These are phyloP conservation scores for Saccharomyces hybrid DNA, from an alignment of 1,139 yeast genomes.

Conservation along the genomic window DNA sequence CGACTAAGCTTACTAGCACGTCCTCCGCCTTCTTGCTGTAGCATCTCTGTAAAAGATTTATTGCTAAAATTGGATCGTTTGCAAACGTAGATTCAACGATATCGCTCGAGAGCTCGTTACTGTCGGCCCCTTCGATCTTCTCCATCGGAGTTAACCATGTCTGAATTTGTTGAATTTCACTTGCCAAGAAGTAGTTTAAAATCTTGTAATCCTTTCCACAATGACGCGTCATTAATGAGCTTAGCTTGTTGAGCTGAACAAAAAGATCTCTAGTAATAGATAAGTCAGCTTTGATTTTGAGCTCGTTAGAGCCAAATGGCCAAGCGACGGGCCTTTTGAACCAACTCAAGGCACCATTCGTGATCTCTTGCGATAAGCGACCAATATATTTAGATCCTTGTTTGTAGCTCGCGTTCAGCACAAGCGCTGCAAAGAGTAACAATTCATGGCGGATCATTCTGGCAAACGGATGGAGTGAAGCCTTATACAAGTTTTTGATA, in stretches of 20 bases:
- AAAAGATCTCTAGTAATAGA: slow-evolving; percentile 51
- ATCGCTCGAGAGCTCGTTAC: slow-evolving; percentile 21
- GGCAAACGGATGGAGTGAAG: slow-evolving; percentile 78
- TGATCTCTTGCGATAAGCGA: slow-evolving; percentile 44
- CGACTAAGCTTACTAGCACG: slow-evolving; percentile 42
- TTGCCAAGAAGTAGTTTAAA: slow-evolving; percentile 50
- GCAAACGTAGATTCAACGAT: slow-evolving; percentile 48
- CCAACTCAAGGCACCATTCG: slow-evolving; percentile 73
- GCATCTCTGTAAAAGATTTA: slow-evolving; percentile 59
- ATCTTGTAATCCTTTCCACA: slow-evolving; percentile 20
- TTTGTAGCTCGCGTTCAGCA: slow-evolving; percentile 49
- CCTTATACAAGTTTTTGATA: slow-evolving; percentile 45
- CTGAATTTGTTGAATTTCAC: slow-evolving; percentile 63
- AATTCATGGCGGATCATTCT: slow-evolving; percentile 69
- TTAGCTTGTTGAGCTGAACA: slow-evolving; percentile 21
- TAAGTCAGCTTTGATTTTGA: slow-evolving; percentile 65
- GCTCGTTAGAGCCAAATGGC: slow-evolving; percentile 79
- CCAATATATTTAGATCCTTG: slow-evolving; percentile 40
- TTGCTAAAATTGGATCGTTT: slow-evolving; percentile 67
- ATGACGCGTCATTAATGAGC: slow-evolving; percentile 11
- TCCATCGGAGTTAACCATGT: slow-evolving; percentile 75
- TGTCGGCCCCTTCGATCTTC: slow-evolving; percentile 36
- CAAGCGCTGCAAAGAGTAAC: slow-evolving; percentile 58
- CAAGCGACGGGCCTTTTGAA: slow-evolving; percentile 55
- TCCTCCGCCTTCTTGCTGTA: slow-evolving; percentile 38